Percentiles rank a stretch among this genome's conserved stretches.
Evolutionary conservation across 169 alveolate genomes (phyloP).

Genomic region (Plasmodium ovale): DNA sequence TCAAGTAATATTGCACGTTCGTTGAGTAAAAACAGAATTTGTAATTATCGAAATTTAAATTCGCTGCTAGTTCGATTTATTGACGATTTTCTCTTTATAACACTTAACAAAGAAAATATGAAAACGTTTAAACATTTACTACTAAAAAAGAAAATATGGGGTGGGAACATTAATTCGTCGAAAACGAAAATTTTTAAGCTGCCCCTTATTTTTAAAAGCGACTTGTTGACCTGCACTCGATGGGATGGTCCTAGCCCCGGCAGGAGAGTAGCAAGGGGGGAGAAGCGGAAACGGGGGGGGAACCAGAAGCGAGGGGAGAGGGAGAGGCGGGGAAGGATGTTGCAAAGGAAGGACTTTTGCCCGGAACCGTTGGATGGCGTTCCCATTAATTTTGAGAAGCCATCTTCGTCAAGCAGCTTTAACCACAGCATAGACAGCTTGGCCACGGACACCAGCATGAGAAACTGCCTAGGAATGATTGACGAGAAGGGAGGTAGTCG

Average conservation of each 20-base stretch:
- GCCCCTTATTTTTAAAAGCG: constrained; percentile 51
- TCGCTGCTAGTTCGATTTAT: constrained; percentile 55
- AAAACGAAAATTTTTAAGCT: constrained; percentile 69
- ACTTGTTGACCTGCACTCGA: background rate
- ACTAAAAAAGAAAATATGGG: constrained; percentile 71
- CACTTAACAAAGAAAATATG: constrained; percentile 57
- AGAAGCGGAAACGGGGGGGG: background rate
- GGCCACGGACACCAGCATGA: background rate
- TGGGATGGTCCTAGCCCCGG: background rate
- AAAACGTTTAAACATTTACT: constrained; percentile 44
- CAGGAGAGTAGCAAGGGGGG: background rate
- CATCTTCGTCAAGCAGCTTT: background rate
- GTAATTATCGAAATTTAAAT: constrained; percentile 18
- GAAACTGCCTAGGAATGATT: background rate
- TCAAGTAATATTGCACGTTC: background rate
- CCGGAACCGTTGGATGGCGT: no score
- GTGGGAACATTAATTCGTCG: constrained; percentile 56
- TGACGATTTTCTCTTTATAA: constrained; percentile 66
- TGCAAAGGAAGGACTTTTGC: background rate
- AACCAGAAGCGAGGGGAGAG: background rate
- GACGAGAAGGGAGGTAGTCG: background rate
- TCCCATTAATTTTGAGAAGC: no score
- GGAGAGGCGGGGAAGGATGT: background rate
- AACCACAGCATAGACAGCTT: background rate
- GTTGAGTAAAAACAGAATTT: background rate